Evolutionary conservation across 2,329 filamentous ascomycete genomes (phyloP), one percentile per base, ranked within the genome.

Genomic region (Calycina herbarum): DNA sequence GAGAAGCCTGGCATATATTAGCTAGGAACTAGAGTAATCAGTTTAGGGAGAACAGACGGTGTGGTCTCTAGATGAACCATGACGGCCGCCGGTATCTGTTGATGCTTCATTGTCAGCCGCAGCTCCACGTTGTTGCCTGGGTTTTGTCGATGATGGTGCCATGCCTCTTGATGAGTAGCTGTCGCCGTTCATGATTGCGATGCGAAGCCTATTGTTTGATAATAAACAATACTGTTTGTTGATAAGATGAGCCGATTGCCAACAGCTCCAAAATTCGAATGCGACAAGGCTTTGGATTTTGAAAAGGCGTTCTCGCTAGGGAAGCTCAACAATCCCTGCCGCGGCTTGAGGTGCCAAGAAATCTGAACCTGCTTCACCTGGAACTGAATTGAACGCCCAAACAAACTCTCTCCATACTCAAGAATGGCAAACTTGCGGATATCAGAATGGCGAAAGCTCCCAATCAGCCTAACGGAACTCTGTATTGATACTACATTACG

Each of bases 401-500:
- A 13, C 13, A 40, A 40, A 2, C 13, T 40, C 38, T 40, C 38
- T 17, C 38, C 38, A 5, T 5, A 54, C 48, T 24, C 8, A 51
- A 61, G 10, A 10, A 76, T 76, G 74, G 69, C 66, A 15, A 74
- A 68, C 65, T 45, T 76, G 59, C 83, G 82, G 35, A 81, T 87
- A n/a, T 83, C 89, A 17, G 90, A 92, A 76, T 99, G 95, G 95
- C 87, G 87, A 70, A 96, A 92, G 80, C 80, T 99, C 71, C 93
- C 95, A 29, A 81, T 97, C 51, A 91, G 84, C 67, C 80, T 97
- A 40, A 86, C 89, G 3, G 95, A 99, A 76, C 85, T 99, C 3
- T 97, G 93, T 76, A 93, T 99, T 70, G 93, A 97, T 73, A 99
- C 94, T 0, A 97, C 93, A 0, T 82, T 99, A 40, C 89, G 94